Evolutionary conservation across 1,284 basidiomycete species (phyloP).

Genomic region (Puccinia hordei): DNA sequence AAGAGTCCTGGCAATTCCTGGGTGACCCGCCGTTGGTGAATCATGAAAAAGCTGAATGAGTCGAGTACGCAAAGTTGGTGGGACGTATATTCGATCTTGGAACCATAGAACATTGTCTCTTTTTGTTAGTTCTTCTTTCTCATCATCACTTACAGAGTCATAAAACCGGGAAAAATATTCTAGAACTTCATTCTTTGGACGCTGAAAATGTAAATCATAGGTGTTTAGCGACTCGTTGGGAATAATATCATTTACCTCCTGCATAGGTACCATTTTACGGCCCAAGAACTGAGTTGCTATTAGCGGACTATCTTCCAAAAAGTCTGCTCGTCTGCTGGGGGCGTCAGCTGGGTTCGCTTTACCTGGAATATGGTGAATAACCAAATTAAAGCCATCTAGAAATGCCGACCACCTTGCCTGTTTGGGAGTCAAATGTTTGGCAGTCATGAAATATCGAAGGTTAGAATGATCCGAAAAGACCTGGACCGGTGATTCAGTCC

Average conservation of each 20-base stretch:
- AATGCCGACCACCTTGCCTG: too few relatives aligned
- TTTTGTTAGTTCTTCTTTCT: background rate
- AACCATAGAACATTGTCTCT: background rate
- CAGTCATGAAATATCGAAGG: too few relatives aligned
- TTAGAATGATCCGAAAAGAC: constrained; percentile 46
- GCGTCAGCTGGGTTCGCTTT: background rate
- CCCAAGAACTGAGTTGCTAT: too few relatives aligned
- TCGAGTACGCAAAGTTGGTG: background rate
- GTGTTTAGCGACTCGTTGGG: too few relatives aligned
- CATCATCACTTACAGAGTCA: background rate
- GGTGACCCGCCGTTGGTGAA: background rate
- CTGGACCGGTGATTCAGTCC: background rate
- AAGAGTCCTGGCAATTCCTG: background rate
- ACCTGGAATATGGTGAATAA: background rate
- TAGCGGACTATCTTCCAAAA: too few relatives aligned
- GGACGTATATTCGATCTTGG: background rate
- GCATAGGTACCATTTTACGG: too few relatives aligned
- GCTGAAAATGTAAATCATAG: background rate
- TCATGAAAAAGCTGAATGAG: background rate
- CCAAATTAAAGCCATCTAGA: constrained; percentile 8
- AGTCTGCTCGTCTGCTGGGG: background rate
- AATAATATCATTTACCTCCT: background rate
- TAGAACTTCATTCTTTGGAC: background rate
- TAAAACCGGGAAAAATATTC: background rate
- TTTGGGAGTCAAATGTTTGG: too few relatives aligned